Conservation (phyloP, 345 rosid species). For the Trapa incisa region DNA sequence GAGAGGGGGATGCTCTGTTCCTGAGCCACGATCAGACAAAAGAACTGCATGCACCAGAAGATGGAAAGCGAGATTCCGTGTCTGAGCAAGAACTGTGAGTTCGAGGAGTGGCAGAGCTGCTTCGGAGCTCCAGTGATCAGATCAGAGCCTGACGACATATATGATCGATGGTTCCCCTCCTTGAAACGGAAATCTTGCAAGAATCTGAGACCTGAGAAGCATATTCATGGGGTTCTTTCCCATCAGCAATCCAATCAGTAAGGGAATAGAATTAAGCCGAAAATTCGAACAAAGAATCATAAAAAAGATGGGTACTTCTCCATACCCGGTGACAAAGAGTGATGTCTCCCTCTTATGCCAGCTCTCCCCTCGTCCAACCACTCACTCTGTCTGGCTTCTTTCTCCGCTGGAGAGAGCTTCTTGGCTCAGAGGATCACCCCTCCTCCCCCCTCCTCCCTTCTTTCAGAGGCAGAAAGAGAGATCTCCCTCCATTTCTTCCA, state of each 20-base stretch:
- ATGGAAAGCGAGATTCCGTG: slow-evolving; percentile 2
- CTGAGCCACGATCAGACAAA: slow-evolving; percentile 10
- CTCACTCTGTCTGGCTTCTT: not conserved
- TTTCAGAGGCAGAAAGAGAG: not conserved
- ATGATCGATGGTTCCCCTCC: not conserved
- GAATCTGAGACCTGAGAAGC: too few relatives aligned
- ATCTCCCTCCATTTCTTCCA: not conserved
- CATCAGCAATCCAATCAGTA: too few relatives aligned
- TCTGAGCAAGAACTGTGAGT: not conserved
- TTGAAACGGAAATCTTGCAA: too few relatives aligned
- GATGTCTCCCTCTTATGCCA: too few relatives aligned
- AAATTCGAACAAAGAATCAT: too few relatives aligned
- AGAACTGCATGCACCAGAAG: slow-evolving; percentile 12
- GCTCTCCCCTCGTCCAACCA: too few relatives aligned
- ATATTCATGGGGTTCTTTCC: too few relatives aligned
- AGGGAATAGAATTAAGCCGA: too few relatives aligned
- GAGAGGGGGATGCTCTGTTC: slow-evolving; percentile 5
- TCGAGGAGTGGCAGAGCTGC: slow-evolving; percentile 9
- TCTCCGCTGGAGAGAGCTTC: not conserved
- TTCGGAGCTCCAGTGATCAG: slow-evolving; percentile 6
- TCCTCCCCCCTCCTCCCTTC: not conserved
- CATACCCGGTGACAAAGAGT: too few relatives aligned
- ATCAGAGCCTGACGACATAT: slow-evolving; percentile 10
- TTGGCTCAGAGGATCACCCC: not conserved
- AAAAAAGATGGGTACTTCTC: too few relatives aligned